Percentiles rank a stretch among this genome's conserved stretches.
phyloP scores from a whole-genome alignment of 192 early-diverging fungal genomes.

The Backusella tuberculispora region DNA sequence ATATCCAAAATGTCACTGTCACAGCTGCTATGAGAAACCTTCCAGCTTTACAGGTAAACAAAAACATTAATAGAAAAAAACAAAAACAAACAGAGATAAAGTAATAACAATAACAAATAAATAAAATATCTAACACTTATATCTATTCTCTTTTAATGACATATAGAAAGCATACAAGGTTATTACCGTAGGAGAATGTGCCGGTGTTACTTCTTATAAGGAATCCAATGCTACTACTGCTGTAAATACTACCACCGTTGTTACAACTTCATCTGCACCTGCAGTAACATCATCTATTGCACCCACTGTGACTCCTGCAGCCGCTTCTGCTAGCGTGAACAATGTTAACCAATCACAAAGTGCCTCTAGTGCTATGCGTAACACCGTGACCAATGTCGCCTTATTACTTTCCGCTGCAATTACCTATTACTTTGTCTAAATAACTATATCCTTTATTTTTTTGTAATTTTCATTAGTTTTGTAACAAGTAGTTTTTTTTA shows the following conservation, averaged over 20 bases:
- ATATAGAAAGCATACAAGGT: slow-evolving; percentile 38
- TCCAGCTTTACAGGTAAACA: slow-evolving; percentile 38
- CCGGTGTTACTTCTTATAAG: slow-evolving; percentile 31
- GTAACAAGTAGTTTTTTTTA: background rate
- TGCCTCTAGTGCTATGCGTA: background rate
- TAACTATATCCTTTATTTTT: background rate
- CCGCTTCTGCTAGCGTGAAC: slow-evolving; percentile 10
- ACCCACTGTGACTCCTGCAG: slow-evolving; percentile 19
- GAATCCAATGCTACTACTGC: slow-evolving; percentile 15
- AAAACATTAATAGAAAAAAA: too few relatives aligned
- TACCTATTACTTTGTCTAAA: slow-evolving; percentile 1
- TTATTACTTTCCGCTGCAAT: slow-evolving; percentile 8
- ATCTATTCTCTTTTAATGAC: background rate
- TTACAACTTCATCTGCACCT: slow-evolving; percentile 15
- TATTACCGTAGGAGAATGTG: slow-evolving; percentile 36
- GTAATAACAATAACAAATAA: background rate
- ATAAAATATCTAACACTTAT: too few relatives aligned
- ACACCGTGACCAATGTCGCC: background rate
- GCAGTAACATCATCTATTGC: background rate
- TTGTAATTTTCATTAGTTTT: background rate
- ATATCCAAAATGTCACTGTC: slow-evolving; percentile 52
- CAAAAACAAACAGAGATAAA: background rate
- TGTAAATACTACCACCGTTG: background rate
- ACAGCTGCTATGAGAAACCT: slow-evolving; percentile 47
- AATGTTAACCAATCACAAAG: slow-evolving; percentile 2